Base-by-base conservation (phyloP, 441 rosid genomes). In the Corymbia calophylla region DNA sequence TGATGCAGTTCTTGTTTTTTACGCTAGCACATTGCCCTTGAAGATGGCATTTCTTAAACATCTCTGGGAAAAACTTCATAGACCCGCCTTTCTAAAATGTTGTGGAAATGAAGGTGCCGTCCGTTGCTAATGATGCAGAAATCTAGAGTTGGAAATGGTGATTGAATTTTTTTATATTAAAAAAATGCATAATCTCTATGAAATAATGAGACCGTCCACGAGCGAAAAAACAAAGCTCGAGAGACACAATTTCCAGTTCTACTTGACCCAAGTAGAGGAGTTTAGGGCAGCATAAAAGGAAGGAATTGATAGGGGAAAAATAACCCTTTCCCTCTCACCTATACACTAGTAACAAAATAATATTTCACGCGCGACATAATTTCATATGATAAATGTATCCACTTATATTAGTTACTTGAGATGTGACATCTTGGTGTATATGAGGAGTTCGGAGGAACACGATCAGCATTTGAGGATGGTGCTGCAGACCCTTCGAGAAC, bases 191-290 rank as follows among this genome's bases (percentile, higher is more conserved):
- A 39, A 39, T 39, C 44, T 5, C 44, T 39, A 39, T 39, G 44
- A 39, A 39, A 55, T 55, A 55, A 55, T 55, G 58, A 55, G 58
- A 55, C 25, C 1, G 25, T 55, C 21, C 25, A 55, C 10, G 58
- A 25, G 58, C 9, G 25, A 68, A 23, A 9, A 11, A 16, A 17
- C 77, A 17, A 66, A 66, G 77, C 44, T 66, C 44, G 3, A 49
- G 39, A 53, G 53, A 54, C 86, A 39, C 49, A 66, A 86, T 27
- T 12, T 90, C 87, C 86, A 93, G 90, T 64, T 92, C 66, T 92
- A 89, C 66, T 66, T 27, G 88, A 93, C 94, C 90, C 97, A 96
- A 86, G 91, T 93, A 6, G 96, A 96, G 89, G 99, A 95, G 58
- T 91, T 94, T 49, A 92, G 91, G 87, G 92, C 90, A 66, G 95